Evolutionary conservation across 2,329 filamentous ascomycete species (phyloP), one percentile per base, ranked within the genome.

Genomic region (Calycina marina): DNA sequence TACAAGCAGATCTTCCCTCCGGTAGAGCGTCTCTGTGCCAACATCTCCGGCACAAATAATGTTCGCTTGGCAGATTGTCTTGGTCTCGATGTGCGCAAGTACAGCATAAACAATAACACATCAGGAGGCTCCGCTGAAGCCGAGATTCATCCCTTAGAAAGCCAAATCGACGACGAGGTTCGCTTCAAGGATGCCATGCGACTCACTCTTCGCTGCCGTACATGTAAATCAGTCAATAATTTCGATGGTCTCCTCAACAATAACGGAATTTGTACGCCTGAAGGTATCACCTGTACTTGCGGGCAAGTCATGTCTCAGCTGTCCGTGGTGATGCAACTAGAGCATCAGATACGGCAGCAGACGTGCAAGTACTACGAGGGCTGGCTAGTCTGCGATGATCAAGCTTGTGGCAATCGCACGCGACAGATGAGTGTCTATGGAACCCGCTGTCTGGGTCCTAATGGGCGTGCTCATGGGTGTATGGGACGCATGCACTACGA

Each of bases 1-100:
- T 79, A 84, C 62, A 98, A 98, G 63, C 90, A 98, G 57, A 94
- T 98, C 37, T 84, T 98, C 58, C 90, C 90, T 8, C 90, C 90
- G 0, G 90, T 98, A 15, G 90, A 98, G 60, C 83, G 90, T 67
- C 75, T 98, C 14, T 98, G 90, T 54, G 90, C 88, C 39, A 93
- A 93, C 38, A 94, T 98, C 48, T 72, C 73, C 10, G 90, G 90
- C 37, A 98, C 90, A 2, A 92, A 93, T 41, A 80, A 88, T 5
- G 73, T 83, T 2, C 77, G 86, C 42, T 69, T 98, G 6, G 90
- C 90, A 2, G 86, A 94, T 53, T 93, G 90, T 53, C 72, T 98
- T 10, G 90, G 90, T 2, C 74, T 98, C 15, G 90, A 98, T 55
- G 75, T 83, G 15, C 73, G 73, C 46, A 90, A 90, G 47, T 98